These are phyloP conservation scores for Daldinia childiae DNA, from an alignment of 495 filamentous ascomycete species.

Conservation along the genomic window DNA sequence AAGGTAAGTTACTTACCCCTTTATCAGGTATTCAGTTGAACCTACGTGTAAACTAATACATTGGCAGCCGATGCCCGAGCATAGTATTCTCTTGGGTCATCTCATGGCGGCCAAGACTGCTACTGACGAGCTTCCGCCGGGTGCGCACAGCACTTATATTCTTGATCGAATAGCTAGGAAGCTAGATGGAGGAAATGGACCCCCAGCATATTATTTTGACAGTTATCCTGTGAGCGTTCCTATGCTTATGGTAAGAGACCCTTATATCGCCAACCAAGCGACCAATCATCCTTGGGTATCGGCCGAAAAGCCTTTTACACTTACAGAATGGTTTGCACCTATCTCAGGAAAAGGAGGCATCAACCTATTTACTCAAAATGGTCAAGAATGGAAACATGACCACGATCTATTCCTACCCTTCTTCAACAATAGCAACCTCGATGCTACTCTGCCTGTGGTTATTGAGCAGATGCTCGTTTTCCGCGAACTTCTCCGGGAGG, in stretches of 20 bases:
- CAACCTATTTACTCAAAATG: slow-evolving; percentile 48
- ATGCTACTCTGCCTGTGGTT: slow-evolving; percentile 49
- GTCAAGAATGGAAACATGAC: slow-evolving; percentile 51
- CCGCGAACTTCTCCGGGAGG: slow-evolving; percentile 42
- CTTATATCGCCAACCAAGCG: slow-evolving; percentile 44
- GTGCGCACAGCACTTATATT: slow-evolving; percentile 38
- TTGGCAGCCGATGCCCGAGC: slow-evolving; percentile 40
- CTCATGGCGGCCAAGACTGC: slow-evolving; percentile 42
- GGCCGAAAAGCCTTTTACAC: slow-evolving; percentile 35
- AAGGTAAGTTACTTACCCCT: slow-evolving; percentile 27
- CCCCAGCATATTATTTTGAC: slow-evolving; percentile 45
- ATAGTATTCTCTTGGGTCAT: slow-evolving; percentile 43
- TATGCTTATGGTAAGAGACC: slow-evolving; percentile 38
- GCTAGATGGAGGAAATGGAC: slow-evolving; percentile 17
- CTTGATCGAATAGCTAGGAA: slow-evolving; percentile 31
- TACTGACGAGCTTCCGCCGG: slow-evolving; percentile 37
- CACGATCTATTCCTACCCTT: slow-evolving; percentile 54
- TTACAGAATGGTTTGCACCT: slow-evolving; percentile 40
- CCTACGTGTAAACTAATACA: background rate
- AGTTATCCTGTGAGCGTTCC: slow-evolving; percentile 39
- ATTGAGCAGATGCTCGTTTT: slow-evolving; percentile 52
- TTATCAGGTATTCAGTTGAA: background rate
- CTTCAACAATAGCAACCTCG: slow-evolving; percentile 51
- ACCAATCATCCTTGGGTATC: slow-evolving; percentile 37
- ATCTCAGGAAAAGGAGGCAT: slow-evolving; percentile 42